phyloP scores from a whole-genome alignment of 306 rosid genomes.

The Fagus sylvatica region DNA sequence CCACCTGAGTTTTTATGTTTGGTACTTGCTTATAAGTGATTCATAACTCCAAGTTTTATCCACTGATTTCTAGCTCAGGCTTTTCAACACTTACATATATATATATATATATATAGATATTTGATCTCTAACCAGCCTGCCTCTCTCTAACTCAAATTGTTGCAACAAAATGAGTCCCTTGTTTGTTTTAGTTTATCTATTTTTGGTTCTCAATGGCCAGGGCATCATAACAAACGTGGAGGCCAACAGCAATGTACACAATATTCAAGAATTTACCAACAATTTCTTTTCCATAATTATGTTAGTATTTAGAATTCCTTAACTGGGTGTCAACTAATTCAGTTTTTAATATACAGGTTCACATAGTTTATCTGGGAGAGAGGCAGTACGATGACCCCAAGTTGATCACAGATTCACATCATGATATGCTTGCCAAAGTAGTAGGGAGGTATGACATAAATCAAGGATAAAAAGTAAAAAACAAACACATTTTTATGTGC shows the following conservation, averaged over 20 bases:
- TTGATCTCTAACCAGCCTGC: not conserved
- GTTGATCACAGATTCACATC: slow-evolving; percentile 36
- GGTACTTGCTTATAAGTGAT: not conserved
- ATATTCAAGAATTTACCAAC: not conserved
- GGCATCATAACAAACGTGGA: slow-evolving; percentile 12
- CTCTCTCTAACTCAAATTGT: not conserved
- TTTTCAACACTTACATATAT: not conserved
- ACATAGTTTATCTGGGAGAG: slow-evolving; percentile 44
- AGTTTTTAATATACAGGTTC: slow-evolving; percentile 32
- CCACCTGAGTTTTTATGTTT: not conserved
- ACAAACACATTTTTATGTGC: not conserved
- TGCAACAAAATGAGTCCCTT: not conserved
- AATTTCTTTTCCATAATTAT: not conserved
- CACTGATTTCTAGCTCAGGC: not conserved
- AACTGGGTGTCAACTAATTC: not conserved
- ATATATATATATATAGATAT: no score
- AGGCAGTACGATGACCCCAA: slow-evolving; percentile 33
- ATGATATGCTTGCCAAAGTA: slow-evolving; percentile 38
- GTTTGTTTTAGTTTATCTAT: not conserved
- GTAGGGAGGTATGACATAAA: slow-evolving; percentile 33
- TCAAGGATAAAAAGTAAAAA: not conserved
- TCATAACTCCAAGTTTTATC: not conserved
- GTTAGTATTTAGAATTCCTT: not conserved
- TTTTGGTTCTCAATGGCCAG: slow-evolving; percentile 18
- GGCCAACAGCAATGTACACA: slow-evolving; percentile 3